phyloP scores from a whole-genome alignment of 148 eudicot species.

The Camellia lanceoleosa region DNA sequence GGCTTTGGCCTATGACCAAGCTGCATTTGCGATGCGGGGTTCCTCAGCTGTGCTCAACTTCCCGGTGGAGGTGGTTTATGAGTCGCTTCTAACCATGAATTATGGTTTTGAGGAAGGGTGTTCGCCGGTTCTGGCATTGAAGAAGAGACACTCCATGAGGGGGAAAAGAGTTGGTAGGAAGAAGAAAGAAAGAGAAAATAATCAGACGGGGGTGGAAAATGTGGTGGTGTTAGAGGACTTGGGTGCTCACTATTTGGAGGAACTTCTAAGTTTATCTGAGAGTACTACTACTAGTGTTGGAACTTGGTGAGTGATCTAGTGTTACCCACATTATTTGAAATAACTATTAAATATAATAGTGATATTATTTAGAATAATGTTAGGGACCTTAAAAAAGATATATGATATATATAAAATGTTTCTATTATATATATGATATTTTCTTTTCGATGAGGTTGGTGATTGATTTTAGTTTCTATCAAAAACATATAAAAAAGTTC shows the following conservation, averaged over 20 bases:
- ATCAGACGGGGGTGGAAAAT: not conserved
- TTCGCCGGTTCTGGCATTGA: constrained; percentile 13
- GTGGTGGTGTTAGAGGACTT: constrained; percentile 12
- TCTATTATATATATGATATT: too few relatives aligned
- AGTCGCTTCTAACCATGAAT: constrained; percentile 7
- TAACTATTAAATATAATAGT: too few relatives aligned
- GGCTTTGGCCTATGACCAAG: constrained; percentile 15
- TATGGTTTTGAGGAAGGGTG: constrained; percentile 14
- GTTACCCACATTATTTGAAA: not conserved
- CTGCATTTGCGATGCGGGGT: constrained; percentile 15
- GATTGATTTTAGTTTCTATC: too few relatives aligned
- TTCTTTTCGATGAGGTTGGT: too few relatives aligned
- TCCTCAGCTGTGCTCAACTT: constrained; percentile 9
- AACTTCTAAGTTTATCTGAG: constrained; percentile 9
- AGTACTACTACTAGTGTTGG: not conserved
- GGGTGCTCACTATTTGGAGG: constrained; percentile 14
- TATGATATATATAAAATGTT: too few relatives aligned
- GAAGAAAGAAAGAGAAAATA: not conserved
- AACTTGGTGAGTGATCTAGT: not conserved
- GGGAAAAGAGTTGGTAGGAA: not conserved
- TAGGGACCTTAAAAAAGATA: too few relatives aligned
- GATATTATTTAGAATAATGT: too few relatives aligned
- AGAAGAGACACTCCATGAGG: constrained; percentile 18
- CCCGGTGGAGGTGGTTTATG: constrained; percentile 14
- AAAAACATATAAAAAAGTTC: too few relatives aligned